Base-by-base conservation (phyloP, 148 eudicot species). In the Drosera capensis region DNA sequence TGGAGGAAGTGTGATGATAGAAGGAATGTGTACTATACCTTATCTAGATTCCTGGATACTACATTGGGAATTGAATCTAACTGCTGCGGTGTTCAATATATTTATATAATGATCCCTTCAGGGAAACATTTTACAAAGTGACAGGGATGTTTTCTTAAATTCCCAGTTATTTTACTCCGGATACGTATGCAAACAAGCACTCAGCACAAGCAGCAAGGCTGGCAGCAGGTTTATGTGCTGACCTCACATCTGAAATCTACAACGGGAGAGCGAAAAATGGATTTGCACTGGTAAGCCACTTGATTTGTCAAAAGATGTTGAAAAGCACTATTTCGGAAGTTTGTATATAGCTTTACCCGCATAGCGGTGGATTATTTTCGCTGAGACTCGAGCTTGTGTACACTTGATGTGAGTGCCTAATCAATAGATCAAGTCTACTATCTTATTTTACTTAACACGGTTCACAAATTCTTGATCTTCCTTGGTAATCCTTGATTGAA, bases 221-320 rank as follows among this genome's bases (percentile, higher is more conserved):
- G 54, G 99, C 99, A 39, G 99, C 95, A 19, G 99, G 99, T 52
- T 66, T 90, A 68, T 90, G 99, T 61, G 83, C 81, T 57, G 99
- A 90, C 65, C 99, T 90, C 59, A 82, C 99, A 46, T 58, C 82
- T 37, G 64, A 73, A 46, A 85, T 90, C 29, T 80, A 62, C 51
- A 68, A 68, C 35, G 86, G 95, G 57, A 71, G 63, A 46, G 80
- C 68, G 7, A 81, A 81, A 66, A 90, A 90, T 74, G 99, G 99
- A 48, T 90, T 90, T 85, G 99, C 99, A 58, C 45, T 90, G 85
- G 99, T 90, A 74, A 56, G 68, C 21, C 14, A 55, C 49, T 59
- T 21, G 44, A 25, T 18, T 36, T 40, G n/a, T n/a, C n/a, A n/a
- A n/a, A n/a, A n/a, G n/a, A n/a, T n/a, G n/a, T n/a, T n/a, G n/a